Evolutionary conservation across 305 asterid genomes (phyloP).

Genomic region (Solanum hybrid): DNA sequence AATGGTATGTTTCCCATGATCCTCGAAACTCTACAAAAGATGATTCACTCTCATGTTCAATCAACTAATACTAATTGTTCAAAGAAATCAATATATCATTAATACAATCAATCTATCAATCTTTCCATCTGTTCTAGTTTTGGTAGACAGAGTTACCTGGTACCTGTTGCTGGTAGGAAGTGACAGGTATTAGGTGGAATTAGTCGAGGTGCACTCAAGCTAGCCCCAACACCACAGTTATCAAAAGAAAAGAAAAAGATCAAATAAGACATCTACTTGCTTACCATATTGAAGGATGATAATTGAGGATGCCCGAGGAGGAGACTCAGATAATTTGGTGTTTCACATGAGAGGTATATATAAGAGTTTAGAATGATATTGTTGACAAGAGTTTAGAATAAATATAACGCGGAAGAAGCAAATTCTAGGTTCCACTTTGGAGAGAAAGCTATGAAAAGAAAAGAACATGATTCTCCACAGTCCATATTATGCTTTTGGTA

Average conservation of each 20-base stretch:
- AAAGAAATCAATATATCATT: not conserved
- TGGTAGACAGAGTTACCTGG: not conserved
- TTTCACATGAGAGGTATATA: not conserved
- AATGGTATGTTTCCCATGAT: constrained; percentile 22
- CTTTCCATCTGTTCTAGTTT: not conserved
- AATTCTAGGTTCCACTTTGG: constrained; percentile 50
- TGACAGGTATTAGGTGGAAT: not conserved
- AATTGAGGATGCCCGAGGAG: not conserved
- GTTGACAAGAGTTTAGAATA: not conserved
- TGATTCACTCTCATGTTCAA: not conserved
- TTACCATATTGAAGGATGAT: not conserved
- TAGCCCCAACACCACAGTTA: not conserved
- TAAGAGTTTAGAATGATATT: not conserved
- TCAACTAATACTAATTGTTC: not conserved
- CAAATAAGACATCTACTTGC: not conserved
- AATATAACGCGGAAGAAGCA: constrained; percentile 4
- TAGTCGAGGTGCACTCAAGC: not conserved
- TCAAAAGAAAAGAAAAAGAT: not conserved
- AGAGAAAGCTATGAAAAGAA: constrained; percentile 27
- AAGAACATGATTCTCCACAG: constrained; percentile 50
- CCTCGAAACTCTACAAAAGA: constrained; percentile 26
- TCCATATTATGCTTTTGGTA: not conserved
- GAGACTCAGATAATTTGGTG: not conserved
- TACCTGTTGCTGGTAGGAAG: not conserved
- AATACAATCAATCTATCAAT: not conserved